These are phyloP conservation scores for Leccinum fuscescens DNA, from an alignment of 1,284 basidiomycete genomes.

Conservation along the genomic window DNA sequence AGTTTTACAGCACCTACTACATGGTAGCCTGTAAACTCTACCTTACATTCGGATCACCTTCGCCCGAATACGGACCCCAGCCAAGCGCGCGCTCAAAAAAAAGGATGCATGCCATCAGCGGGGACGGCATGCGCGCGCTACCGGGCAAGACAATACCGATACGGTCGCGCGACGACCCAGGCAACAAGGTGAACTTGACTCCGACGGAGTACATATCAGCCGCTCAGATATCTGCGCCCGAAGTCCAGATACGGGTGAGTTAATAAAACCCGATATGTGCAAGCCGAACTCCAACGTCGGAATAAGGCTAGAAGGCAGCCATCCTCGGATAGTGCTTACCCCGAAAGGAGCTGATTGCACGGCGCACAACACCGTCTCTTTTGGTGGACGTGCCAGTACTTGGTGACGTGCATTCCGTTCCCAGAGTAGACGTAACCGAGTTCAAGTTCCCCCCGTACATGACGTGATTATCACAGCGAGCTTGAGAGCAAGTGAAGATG, in stretches of 20 bases:
- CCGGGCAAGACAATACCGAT: conserved; percentile 7
- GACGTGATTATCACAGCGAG: conserved; percentile 14
- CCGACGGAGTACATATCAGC: not conserved
- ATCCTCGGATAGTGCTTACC: not conserved
- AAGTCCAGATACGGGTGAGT: not conserved
- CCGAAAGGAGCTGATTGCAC: not conserved
- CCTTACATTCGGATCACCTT: conserved; percentile 1
- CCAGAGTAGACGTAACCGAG: conserved; percentile 9
- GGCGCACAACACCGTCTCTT: not conserved
- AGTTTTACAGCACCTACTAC: not conserved
- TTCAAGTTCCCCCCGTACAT: conserved; percentile 9
- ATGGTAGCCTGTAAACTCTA: not conserved
- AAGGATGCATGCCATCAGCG: not conserved
- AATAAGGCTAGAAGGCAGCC: not conserved
- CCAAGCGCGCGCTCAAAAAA: not conserved
- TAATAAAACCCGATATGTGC: conserved; percentile 13
- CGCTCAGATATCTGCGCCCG: not conserved
- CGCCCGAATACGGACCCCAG: not conserved
- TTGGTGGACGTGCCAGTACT: not conserved
- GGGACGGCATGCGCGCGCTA: conserved; percentile 4
- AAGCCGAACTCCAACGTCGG: not conserved
- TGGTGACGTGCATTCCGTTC: conserved; percentile 6
- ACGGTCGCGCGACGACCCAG: not conserved
- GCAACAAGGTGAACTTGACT: too few species aligned
- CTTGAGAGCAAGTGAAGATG: conserved; percentile 11